A percentile compares a stretch with the other conserved stretches of the same genome.
phyloP scores from a whole-genome alignment of 345 rosid genomes.

The Lepidium didymum region DNA sequence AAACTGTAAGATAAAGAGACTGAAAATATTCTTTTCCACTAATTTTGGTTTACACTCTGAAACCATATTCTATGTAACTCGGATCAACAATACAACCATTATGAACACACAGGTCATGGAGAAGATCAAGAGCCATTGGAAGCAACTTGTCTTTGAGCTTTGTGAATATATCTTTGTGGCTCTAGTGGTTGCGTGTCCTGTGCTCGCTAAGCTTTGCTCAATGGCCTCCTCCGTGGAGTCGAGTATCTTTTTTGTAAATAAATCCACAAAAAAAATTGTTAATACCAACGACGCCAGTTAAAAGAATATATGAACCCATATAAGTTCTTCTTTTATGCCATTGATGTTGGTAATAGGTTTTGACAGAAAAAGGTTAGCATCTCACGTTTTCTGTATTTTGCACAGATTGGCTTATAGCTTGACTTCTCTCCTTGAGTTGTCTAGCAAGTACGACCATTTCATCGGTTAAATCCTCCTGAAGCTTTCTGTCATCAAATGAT shows the following conservation, averaged over 20 bases:
- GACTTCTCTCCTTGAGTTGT: slow-evolving; percentile 85
- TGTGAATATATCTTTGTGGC: slow-evolving; percentile 55
- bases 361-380: neutral
- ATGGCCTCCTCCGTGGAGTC: slow-evolving; percentile 82
- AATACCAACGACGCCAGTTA: neutral
- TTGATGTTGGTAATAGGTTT: neutral
- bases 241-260: slow-evolving; percentile 51
- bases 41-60: neutral
- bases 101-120: slow-evolving; percentile 65
- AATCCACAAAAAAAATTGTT: neutral
- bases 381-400: slow-evolving; percentile 70
- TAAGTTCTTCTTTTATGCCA: too few species aligned
- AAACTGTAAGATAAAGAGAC: neutral
- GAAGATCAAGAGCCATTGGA: slow-evolving; percentile 74
- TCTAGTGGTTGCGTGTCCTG: slow-evolving; percentile 63
- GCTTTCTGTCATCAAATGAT: slow-evolving; percentile 38
- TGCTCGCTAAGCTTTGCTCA: slow-evolving; percentile 87
- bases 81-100: slow-evolving; percentile 82
- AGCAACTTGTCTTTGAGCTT: slow-evolving; percentile 73
- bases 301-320: neutral
- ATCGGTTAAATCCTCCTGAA: slow-evolving; percentile 81
- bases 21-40: neutral
- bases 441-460: slow-evolving; percentile 91
- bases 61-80: slow-evolving; percentile 43
- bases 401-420: slow-evolving; percentile 59